These are phyloP conservation scores for Coemansia sp. DNA, from an alignment of 192 early-diverging fungal species.

Conservation along the genomic window DNA sequence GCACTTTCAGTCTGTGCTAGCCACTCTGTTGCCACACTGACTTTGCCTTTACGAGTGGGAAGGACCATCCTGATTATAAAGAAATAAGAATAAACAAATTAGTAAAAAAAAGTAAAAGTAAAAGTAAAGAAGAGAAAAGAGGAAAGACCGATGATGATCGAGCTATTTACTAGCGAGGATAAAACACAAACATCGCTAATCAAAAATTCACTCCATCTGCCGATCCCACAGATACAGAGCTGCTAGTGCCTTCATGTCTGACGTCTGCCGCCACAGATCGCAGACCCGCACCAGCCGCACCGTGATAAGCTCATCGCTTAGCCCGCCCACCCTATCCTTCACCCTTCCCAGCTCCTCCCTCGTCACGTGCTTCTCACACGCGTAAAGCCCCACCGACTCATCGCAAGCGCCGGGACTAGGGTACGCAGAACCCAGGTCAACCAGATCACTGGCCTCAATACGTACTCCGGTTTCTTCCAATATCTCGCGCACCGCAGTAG, in stretches of 20 bases:
- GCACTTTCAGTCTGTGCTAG: too few relatives aligned
- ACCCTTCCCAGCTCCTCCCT: constrained; percentile 59
- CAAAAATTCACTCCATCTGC: background rate
- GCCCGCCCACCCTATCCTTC: constrained; percentile 66
- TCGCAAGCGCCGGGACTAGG: constrained; percentile 82
- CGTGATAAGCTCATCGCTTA: constrained; percentile 79
- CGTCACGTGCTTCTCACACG: constrained; percentile 63
- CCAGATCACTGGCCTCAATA: constrained; percentile 62
- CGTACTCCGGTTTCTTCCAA: constrained; percentile 80
- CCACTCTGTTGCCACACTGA: too few relatives aligned
- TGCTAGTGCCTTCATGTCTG: constrained; percentile 73
- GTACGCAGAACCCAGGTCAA: constrained; percentile 67
- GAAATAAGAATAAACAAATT: background rate
- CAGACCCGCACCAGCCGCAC: constrained; percentile 65
- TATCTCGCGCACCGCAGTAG: constrained; percentile 72
- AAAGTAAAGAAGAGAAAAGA: too few relatives aligned
- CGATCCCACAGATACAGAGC: constrained; percentile 64
- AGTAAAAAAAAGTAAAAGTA: background rate
- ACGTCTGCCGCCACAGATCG: constrained; percentile 64
- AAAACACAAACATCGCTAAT: too few relatives aligned
- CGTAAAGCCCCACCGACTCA: constrained; percentile 74
- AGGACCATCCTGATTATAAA: background rate
- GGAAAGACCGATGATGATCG: too few relatives aligned
- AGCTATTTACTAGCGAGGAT: too few relatives aligned
- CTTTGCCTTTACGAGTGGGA: too few relatives aligned